Percentiles rank a stretch among this genome's conserved stretches.
Conservation (phyloP, 2,329 filamentous ascomycete genomes). For the Diaporthe helianthi region DNA sequence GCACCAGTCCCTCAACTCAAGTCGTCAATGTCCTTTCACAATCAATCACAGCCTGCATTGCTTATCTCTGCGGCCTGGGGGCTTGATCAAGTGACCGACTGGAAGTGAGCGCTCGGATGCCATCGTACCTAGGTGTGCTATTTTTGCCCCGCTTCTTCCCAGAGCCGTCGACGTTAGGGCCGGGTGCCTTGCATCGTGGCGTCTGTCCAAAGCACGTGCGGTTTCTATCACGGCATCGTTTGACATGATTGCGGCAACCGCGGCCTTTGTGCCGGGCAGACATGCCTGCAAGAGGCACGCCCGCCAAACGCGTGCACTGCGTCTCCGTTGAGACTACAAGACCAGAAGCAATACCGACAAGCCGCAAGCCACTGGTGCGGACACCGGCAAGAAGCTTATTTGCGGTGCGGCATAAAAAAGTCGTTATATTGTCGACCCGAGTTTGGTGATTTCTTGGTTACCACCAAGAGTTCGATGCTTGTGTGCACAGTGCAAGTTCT, state of each 20-base stretch:
- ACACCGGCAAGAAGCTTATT: constrained; percentile 3
- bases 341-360: not conserved
- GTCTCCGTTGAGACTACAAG: not conserved
- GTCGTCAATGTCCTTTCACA: not conserved
- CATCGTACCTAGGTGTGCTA: constrained; percentile 17
- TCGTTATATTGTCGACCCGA: not conserved
- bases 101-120: constrained; percentile 21
- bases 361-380: not conserved
- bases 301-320: not conserved
- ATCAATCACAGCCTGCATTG: not conserved
- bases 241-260: constrained; percentile 7
- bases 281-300: constrained; percentile 1
- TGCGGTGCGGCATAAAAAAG: not conserved
- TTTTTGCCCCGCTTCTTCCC: constrained; percentile 17
- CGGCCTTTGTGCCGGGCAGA: not conserved
- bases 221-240: not conserved
- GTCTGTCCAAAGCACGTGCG: constrained; percentile 14
- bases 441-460: not conserved
- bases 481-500: too few species aligned
- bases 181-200: constrained; percentile 23
- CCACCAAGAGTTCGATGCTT: not conserved
- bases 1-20: constrained; percentile 20
- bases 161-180: not conserved
- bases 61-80: constrained; percentile 7
- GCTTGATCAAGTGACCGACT: constrained; percentile 10